Evolutionary conservation across 2,329 filamentous ascomycete species (phyloP).

Genomic region (Cadophora gregata): DNA sequence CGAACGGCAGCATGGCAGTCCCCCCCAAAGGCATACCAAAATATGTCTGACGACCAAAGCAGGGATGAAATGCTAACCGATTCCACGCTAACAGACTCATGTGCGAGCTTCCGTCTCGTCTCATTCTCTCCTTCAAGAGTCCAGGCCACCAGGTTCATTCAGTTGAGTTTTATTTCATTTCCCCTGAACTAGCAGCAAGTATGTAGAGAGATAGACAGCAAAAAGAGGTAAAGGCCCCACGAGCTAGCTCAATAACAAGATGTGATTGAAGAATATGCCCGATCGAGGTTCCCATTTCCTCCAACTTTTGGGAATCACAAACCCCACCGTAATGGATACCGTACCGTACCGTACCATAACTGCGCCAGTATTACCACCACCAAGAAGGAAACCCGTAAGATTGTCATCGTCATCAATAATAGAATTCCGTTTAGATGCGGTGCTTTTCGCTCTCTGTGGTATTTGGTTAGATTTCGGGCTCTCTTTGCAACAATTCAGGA

Average conservation of each 20-base stretch:
- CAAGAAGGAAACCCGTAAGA: slow-evolving; percentile 19
- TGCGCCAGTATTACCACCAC: slow-evolving; percentile 18
- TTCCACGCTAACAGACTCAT: slow-evolving; percentile 4
- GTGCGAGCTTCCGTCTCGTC: not conserved
- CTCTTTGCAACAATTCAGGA: slow-evolving; percentile 17
- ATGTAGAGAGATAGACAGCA: slow-evolving; percentile 7
- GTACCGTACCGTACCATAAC: not conserved
- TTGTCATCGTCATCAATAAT: slow-evolving; percentile 20
- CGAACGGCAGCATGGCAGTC: not conserved
- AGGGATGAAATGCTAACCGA: not conserved
- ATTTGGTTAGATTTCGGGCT: slow-evolving; percentile 25
- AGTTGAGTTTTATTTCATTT: not conserved
- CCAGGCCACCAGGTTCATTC: not conserved
- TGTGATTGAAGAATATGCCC: not conserved
- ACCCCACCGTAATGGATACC: slow-evolving; percentile 8
- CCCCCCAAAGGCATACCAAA: not conserved
- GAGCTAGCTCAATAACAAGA: not conserved
- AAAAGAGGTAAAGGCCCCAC: not conserved
- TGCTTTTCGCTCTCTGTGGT: slow-evolving; percentile 76
- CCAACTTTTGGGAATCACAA: slow-evolving; percentile 17
- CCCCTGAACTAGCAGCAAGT: slow-evolving; percentile 1
- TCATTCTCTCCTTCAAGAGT: not conserved
- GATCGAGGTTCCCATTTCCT: not conserved
- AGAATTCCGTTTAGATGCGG: slow-evolving; percentile 57
- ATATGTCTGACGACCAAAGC: not conserved